These are phyloP conservation scores for Annulohypoxylon truncatum DNA, from an alignment of 2,329 filamentous ascomycete species.

Conservation along the genomic window DNA sequence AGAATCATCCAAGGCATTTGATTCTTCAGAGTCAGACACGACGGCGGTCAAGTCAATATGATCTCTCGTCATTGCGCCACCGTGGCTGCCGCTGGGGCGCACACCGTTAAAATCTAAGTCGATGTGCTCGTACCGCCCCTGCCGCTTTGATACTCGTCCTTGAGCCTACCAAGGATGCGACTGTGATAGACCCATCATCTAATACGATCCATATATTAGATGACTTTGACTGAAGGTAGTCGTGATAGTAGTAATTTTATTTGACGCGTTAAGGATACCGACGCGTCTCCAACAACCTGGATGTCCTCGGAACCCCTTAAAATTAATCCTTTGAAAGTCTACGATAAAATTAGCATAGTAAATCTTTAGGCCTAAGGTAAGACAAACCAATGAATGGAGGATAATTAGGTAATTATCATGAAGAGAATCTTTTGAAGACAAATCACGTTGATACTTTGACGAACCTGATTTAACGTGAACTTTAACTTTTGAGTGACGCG, in stretches of 20 bases:
- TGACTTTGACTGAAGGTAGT: neutral
- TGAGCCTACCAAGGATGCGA: constrained; percentile 16
- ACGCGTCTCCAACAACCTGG: constrained; percentile 11
- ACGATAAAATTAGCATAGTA: neutral
- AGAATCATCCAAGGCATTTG: constrained; percentile 27
- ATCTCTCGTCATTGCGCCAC: constrained; percentile 34
- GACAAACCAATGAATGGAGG: neutral
- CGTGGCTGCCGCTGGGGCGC: constrained; percentile 7
- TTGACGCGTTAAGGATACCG: neutral
- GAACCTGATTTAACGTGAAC: constrained; percentile 15
- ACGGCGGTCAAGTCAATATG: constrained; percentile 38
- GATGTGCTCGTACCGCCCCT: neutral
- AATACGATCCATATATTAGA: neutral
- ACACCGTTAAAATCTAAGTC: neutral
- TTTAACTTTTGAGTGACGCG: constrained; percentile 36
- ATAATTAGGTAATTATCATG: neutral
- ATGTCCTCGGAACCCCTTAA: neutral
- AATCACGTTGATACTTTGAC: neutral
- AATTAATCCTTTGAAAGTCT: neutral
- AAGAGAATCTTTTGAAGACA: neutral
- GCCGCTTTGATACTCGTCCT: neutral
- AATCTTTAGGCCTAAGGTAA: neutral
- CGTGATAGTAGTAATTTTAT: constrained; percentile 1
- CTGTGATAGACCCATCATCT: constrained; percentile 8
- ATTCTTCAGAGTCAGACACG: constrained; percentile 48